These are phyloP conservation scores for Myxozyma kluyveri DNA, from an alignment of 805 yeast genomes.

Conservation along the genomic window DNA sequence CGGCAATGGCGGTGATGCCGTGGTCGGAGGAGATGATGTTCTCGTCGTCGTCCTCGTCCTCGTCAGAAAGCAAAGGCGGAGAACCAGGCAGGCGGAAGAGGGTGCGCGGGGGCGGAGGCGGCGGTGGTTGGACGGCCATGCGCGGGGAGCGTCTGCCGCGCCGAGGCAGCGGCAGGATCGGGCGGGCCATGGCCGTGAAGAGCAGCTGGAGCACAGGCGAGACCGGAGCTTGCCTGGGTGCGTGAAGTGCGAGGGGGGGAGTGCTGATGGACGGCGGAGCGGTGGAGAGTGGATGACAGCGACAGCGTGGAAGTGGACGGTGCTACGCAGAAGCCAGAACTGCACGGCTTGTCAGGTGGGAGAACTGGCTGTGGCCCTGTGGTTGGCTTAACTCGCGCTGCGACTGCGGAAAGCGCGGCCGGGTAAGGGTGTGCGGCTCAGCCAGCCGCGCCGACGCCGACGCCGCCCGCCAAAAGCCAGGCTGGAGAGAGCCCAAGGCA, in stretches of 20 bases:
- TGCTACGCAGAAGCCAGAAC: not conserved
- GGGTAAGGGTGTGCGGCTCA: too few species aligned
- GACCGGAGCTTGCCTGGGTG: too few species aligned
- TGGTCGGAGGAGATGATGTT: not conserved
- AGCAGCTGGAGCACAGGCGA: too few species aligned
- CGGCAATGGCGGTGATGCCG: conserved; percentile 2
- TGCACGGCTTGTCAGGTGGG: not conserved
- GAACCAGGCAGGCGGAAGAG: conserved; percentile 19
- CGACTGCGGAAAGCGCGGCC: too few species aligned
- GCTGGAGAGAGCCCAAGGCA: too few species aligned
- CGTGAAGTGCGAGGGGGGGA: not conserved
- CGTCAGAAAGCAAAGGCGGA: conserved; percentile 9
- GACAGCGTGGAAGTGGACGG: not conserved
- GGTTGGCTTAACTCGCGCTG: not conserved
- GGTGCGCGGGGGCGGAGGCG: conserved; percentile 5
- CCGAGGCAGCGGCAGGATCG: conserved; percentile 25
- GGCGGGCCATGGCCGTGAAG: conserved; percentile 10
- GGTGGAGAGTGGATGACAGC: not conserved
- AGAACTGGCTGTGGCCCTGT: not conserved
- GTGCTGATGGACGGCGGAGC: not conserved
- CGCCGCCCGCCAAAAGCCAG: too few species aligned
- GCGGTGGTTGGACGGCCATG: conserved; percentile 2
- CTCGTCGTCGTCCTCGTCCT: conserved; percentile 7
- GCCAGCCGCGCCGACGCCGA: too few species aligned
- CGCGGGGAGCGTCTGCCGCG: conserved; percentile 9